Evolutionary conservation across 106 monocot genomes (phyloP), one percentile per base, ranked within the genome.

Genomic region (Xerophyta viscosa): DNA sequence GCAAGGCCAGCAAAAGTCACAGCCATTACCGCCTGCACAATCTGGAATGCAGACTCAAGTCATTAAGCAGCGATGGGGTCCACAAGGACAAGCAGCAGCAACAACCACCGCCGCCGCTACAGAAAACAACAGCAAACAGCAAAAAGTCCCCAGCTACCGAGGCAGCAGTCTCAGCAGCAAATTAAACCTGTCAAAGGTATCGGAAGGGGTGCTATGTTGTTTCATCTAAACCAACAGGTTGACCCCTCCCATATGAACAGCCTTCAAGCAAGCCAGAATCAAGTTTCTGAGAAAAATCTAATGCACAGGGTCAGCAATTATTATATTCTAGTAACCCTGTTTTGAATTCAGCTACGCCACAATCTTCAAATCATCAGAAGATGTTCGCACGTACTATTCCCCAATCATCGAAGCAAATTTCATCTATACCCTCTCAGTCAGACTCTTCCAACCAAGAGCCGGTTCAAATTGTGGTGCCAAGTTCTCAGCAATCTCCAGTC

Each of bases 21-120:
- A 56, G 17, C 56, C 70, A 43, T 20, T 72, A 45, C 71, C 58
- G 15, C 71, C n/a, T n/a, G n/a, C 58, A n/a, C 75, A 56, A 44
- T 9, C 67, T 46, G 43, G n/a, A 21, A 31, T 74, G 8, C 50
- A 71, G 5, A 75, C 60, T 65, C 81, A 72, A 57, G 33, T 64
- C 24, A 60, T 60, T 39, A 96, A 96, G 60, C 89, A 78, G 49
- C 72, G 83, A 67, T 82, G 75, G 41, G 51, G 61, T 14, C 87
- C 60, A n/a, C n/a, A n/a, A n/a, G n/a, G n/a, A n/a, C n/a, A n/a
- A 31, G n/a, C n/a, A n/a, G n/a, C 84, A n/a, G n/a, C n/a, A n/a
- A n/a, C n/a, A n/a, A n/a, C n/a, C n/a, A n/a, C n/a, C n/a, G n/a
- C n/a, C 71, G 14, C 74, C 74, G n/a, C 74, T 66, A 22, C 48